Percentiles rank a stretch among this genome's conserved stretches.
phyloP scores from a whole-genome alignment of 2,329 filamentous ascomycete species.

The Lachnellula willkommii region DNA sequence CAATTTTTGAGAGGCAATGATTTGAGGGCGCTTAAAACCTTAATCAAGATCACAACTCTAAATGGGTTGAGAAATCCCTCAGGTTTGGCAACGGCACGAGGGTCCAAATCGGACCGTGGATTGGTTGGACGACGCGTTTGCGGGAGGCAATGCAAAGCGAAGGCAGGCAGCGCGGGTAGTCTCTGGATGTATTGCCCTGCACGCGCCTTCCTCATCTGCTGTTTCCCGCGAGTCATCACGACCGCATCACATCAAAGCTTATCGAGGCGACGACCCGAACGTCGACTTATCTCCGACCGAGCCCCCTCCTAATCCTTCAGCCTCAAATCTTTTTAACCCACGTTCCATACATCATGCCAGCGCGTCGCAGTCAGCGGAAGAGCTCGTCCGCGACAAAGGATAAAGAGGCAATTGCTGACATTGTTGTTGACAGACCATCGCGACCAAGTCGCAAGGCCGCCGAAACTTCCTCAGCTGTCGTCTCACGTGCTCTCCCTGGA shows the following conservation, averaged over 20 bases:
- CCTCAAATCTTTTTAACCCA: slow-evolving; percentile 1
- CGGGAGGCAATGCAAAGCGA: neutral
- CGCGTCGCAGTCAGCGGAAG: slow-evolving; percentile 27
- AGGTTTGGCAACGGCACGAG: too few species aligned
- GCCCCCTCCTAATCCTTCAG: neutral
- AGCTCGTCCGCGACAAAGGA: slow-evolving; percentile 23
- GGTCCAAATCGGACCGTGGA: neutral
- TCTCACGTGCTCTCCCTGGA: slow-evolving; percentile 27
- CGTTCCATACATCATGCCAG: slow-evolving; percentile 19
- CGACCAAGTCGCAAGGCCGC: slow-evolving; percentile 26
- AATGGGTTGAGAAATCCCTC: too few species aligned
- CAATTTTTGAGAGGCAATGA: too few species aligned
- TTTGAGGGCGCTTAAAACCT: too few species aligned
- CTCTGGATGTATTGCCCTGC: neutral
- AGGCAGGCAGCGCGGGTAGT: slow-evolving; percentile 2
- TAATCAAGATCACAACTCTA: too few species aligned
- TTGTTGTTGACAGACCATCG: slow-evolving; percentile 21
- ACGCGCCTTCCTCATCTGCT: neutral
- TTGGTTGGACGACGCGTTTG: slow-evolving; percentile 8
- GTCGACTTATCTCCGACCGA: neutral
- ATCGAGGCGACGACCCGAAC: slow-evolving; percentile 22
- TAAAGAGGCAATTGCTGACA: slow-evolving; percentile 28
- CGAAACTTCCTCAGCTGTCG: slow-evolving; percentile 25
- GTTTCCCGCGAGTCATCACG: neutral
- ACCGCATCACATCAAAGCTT: slow-evolving; percentile 12